Evolutionary conservation across 805 yeast species (phyloP).

Genomic region (Schwanniomyces occidentalis): DNA sequence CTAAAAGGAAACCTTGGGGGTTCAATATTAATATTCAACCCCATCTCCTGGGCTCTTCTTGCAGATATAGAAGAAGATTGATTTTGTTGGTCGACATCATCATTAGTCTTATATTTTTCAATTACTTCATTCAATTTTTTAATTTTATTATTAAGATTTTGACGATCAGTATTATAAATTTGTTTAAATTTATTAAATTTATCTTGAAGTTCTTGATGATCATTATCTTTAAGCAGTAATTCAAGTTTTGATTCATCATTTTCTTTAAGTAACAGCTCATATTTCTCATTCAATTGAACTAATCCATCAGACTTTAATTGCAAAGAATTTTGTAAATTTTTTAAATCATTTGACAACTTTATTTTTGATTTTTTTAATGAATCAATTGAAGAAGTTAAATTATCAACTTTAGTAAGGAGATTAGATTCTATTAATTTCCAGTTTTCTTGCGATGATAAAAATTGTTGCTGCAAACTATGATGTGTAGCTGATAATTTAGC

Average conservation of each 20-base stretch:
- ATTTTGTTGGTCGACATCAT: too few species aligned
- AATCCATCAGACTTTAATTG: conserved; percentile 13
- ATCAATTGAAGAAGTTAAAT: conserved; percentile 28
- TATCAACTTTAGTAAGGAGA: conserved; percentile 50
- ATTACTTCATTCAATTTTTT: conserved; percentile 19
- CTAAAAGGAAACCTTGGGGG: conserved; percentile 2
- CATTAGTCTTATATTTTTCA: conserved; percentile 11
- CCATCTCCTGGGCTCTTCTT: neutral
- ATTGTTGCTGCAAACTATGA: conserved; percentile 64
- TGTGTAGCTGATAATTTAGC: conserved; percentile 48
- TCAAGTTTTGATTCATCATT: conserved; percentile 18
- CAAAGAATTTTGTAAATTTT: conserved; percentile 17
- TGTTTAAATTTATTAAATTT: conserved; percentile 32
- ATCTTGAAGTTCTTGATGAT: conserved; percentile 22
- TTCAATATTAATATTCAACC: neutral
- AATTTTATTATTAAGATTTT: conserved; percentile 26
- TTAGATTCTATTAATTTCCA: conserved; percentile 81
- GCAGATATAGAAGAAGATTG: neutral
- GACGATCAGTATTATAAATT: conserved; percentile 32
- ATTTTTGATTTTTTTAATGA: conserved; percentile 26
- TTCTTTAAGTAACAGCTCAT: conserved; percentile 30
- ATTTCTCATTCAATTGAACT: conserved; percentile 7
- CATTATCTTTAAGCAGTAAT: conserved; percentile 21
- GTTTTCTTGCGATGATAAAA: conserved; percentile 72
- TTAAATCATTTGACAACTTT: conserved; percentile 37